These are phyloP conservation scores for Pichia sp. DNA, from an alignment of 1,139 yeast genomes.

Conservation along the genomic window DNA sequence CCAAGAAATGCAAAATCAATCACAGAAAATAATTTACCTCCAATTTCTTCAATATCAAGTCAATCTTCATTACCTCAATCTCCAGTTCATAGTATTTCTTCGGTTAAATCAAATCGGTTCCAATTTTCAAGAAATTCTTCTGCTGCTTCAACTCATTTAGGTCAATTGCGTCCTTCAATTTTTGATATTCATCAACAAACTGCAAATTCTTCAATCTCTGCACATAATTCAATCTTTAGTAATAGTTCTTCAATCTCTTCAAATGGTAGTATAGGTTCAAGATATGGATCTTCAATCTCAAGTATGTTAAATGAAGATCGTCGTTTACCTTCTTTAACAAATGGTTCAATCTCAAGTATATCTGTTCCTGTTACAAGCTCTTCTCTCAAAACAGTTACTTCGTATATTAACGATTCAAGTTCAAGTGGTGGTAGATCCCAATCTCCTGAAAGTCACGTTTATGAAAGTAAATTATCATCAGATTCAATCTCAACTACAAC, in stretches of 20 bases:
- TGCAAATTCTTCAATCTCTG: conserved; percentile 22
- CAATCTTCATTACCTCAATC: conserved; percentile 9
- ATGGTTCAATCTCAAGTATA: conserved; percentile 5
- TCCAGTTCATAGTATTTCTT: conserved; percentile 8
- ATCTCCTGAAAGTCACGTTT: not conserved
- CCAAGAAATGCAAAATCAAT: conserved; percentile 1
- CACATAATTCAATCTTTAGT: conserved; percentile 28
- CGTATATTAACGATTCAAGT: not conserved
- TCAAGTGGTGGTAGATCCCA: not conserved
- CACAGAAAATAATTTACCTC: conserved; percentile 7
- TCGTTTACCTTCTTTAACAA: conserved; percentile 5
- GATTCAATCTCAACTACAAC: too few species aligned
- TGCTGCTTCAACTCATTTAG: conserved; percentile 3
- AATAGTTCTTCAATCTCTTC: conserved; percentile 19
- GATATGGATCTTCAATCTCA: conserved; percentile 25
- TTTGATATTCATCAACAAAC: conserved; percentile 21
- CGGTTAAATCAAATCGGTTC: conserved; percentile 7
- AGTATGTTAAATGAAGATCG: conserved; percentile 26
- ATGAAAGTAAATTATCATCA: not conserved
- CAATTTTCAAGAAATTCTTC: conserved; percentile 13
- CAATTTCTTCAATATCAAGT: conserved; percentile 16
- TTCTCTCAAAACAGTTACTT: conserved; percentile 12
- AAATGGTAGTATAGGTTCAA: conserved; percentile 9
- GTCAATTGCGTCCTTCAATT: conserved; percentile 26
- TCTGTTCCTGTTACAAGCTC: conserved; percentile 9